Evolutionary conservation across 2,329 filamentous ascomycete species (phyloP).

Genomic region (Tolypocladium cylindrosporum): DNA sequence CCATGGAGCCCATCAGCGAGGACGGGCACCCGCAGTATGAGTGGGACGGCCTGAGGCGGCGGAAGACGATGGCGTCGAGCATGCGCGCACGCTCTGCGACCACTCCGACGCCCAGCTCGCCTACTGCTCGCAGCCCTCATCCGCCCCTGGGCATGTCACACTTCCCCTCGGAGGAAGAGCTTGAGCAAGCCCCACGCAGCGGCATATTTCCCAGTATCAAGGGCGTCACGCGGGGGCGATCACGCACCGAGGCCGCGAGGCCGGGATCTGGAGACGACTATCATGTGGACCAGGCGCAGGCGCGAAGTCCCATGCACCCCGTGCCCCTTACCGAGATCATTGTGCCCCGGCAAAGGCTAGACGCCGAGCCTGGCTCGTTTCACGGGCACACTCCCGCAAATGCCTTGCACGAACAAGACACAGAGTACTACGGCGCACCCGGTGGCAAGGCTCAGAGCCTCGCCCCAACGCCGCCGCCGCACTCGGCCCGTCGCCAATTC

Average conservation of each 20-base stretch:
- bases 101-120: slow-evolving; percentile 17
- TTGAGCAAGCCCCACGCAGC: slow-evolving; percentile 41
- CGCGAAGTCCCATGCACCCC: slow-evolving; percentile 48
- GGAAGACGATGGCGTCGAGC: slow-evolving; percentile 43
- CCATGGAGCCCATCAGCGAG: slow-evolving; percentile 66
- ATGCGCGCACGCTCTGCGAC: slow-evolving; percentile 15
- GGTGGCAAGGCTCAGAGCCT: slow-evolving; percentile 29
- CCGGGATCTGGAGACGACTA: slow-evolving; percentile 24
- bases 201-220: slow-evolving; percentile 45
- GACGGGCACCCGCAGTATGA: slow-evolving; percentile 62
- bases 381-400: slow-evolving; percentile 30
- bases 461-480: slow-evolving; percentile 52
- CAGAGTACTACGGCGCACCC: slow-evolving; percentile 38
- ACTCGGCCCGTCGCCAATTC: slow-evolving; percentile 65
- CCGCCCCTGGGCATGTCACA: slow-evolving; percentile 68
- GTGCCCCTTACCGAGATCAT: slow-evolving; percentile 54
- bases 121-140: slow-evolving; percentile 17
- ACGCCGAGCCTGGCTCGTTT: slow-evolving; percentile 30
- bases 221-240: slow-evolving; percentile 36
- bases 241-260: slow-evolving; percentile 22
- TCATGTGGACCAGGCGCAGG: slow-evolving; percentile 21
- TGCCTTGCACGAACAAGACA: slow-evolving; percentile 33
- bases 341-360: slow-evolving; percentile 35
- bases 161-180: slow-evolving; percentile 58
- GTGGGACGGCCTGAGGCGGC: slow-evolving; percentile 81